These are phyloP conservation scores for Exophiala spinifera DNA, from an alignment of 2,329 filamentous ascomycete genomes.

Conservation along the genomic window DNA sequence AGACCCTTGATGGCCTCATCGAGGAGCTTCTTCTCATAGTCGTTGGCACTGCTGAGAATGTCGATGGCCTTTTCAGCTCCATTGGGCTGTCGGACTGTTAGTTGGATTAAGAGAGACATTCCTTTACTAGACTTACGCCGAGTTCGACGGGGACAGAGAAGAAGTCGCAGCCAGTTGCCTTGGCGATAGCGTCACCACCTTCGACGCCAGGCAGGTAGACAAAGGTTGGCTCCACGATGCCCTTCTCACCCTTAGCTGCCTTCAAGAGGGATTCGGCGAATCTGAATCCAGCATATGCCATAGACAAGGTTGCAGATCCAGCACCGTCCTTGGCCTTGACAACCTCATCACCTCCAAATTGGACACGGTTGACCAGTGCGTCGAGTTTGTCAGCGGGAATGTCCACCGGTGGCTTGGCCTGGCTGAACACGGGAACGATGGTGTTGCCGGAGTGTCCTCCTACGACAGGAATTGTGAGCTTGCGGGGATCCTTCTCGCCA, in stretches of 20 bases:
- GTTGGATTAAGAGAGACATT: conserved; percentile 13
- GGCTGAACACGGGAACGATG: conserved; percentile 96
- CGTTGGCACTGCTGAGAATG: conserved; percentile 71
- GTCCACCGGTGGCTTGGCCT: conserved; percentile 72
- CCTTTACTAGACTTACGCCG: conserved; percentile 65
- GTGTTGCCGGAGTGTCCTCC: conserved; percentile 98
- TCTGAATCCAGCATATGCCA: conserved; percentile 95
- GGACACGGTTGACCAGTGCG: conserved; percentile 85
- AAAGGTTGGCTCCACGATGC: conserved; percentile 90
- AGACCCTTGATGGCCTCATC: conserved; percentile 72
- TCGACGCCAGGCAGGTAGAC: conserved; percentile 89
- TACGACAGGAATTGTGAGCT: conserved; percentile 84
- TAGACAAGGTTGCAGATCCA: conserved; percentile 86
- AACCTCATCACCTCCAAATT: conserved; percentile 97
- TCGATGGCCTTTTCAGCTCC: conserved; percentile 85
- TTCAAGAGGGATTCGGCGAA: conserved; percentile 94
- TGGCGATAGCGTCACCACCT: conserved; percentile 80
- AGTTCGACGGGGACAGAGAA: conserved; percentile 97
- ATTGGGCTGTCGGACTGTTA: conserved; percentile 58
- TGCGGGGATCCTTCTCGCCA: conserved; percentile 76
- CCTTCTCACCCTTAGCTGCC: conserved; percentile 83
- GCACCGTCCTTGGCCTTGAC: conserved; percentile 91
- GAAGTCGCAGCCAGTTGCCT: conserved; percentile 82
- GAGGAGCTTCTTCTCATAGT: conserved; percentile 85
- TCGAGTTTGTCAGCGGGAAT: conserved; percentile 90